These are phyloP conservation scores for Butyriboletus loyo DNA, from an alignment of 768 basidiomycete species.

Conservation along the genomic window DNA sequence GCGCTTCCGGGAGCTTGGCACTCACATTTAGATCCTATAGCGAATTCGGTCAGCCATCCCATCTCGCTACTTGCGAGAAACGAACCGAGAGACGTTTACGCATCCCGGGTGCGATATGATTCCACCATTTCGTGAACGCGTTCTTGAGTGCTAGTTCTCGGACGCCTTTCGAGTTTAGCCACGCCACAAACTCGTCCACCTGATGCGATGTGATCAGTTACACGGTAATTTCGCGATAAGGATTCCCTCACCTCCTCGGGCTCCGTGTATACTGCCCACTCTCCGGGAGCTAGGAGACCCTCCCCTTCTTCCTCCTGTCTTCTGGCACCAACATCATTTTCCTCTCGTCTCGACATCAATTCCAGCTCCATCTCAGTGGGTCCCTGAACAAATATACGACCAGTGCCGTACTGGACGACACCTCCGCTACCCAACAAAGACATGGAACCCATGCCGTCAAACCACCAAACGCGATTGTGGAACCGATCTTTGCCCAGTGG, in stretches of 20 bases:
- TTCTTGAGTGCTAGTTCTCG: slow-evolving; percentile 82
- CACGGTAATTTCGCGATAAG: background rate
- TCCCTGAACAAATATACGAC: slow-evolving; percentile 90
- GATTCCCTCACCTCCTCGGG: slow-evolving; percentile 67
- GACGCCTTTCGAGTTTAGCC: slow-evolving; percentile 91
- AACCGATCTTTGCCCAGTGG: slow-evolving; percentile 92
- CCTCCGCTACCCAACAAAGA: slow-evolving; percentile 77
- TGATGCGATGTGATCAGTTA: slow-evolving; percentile 31
- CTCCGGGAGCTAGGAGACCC: slow-evolving; percentile 65
- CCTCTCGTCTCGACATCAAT: slow-evolving; percentile 56
- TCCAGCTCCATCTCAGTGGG: slow-evolving; percentile 80
- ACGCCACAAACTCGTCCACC: slow-evolving; percentile 80
- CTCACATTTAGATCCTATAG: slow-evolving; percentile 64
- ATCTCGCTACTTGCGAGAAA: slow-evolving; percentile 10
- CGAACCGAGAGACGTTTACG: slow-evolving; percentile 72
- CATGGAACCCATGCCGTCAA: slow-evolving; percentile 90
- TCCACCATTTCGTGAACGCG: slow-evolving; percentile 77
- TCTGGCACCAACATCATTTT: slow-evolving; percentile 51
- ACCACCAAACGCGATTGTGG: slow-evolving; percentile 97
- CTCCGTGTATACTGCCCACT: slow-evolving; percentile 92
- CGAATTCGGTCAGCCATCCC: slow-evolving; percentile 6
- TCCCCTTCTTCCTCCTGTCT: slow-evolving; percentile 80
- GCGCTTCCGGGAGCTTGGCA: slow-evolving; percentile 73
- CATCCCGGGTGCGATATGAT: slow-evolving; percentile 76
- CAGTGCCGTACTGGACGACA: slow-evolving; percentile 80